These are phyloP conservation scores for Porodaedalea pini DNA, from an alignment of 1,284 basidiomycete species.

Conservation along the genomic window DNA sequence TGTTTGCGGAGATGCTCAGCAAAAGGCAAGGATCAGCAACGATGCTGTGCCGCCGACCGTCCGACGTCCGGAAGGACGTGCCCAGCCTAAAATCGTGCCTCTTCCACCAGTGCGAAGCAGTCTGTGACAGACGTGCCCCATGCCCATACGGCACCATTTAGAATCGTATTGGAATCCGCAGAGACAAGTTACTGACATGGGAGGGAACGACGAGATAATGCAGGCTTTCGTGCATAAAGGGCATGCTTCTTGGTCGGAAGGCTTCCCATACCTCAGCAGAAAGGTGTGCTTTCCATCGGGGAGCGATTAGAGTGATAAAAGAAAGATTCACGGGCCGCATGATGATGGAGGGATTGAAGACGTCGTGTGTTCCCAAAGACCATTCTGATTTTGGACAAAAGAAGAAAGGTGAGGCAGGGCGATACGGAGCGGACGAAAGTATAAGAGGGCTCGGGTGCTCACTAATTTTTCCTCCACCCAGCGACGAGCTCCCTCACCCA, in stretches of 20 bases:
- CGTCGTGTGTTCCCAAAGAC: background rate
- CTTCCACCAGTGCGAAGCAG: background rate
- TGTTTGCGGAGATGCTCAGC: background rate
- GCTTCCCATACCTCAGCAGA: background rate
- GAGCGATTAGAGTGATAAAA: constrained; percentile 2
- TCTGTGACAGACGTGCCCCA: background rate
- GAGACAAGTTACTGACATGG: background rate
- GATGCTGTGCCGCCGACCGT: background rate
- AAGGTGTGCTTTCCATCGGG: background rate
- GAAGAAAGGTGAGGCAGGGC: background rate
- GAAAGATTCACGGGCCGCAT: background rate
- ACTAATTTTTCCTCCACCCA: background rate
- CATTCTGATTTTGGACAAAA: background rate
- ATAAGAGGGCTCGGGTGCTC: background rate
- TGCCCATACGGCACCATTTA: background rate
- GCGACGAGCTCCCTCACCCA: background rate
- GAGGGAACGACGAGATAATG: background rate
- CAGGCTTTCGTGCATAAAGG: background rate
- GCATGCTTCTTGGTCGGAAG: background rate
- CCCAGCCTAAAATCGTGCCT: background rate
- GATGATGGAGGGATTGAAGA: background rate
- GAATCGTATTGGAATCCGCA: too few species aligned
- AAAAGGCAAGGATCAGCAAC: background rate
- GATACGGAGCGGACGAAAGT: background rate
- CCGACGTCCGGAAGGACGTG: background rate